phyloP scores from a whole-genome alignment of 1,284 basidiomycete genomes.

The Ganoderma lingzhi region DNA sequence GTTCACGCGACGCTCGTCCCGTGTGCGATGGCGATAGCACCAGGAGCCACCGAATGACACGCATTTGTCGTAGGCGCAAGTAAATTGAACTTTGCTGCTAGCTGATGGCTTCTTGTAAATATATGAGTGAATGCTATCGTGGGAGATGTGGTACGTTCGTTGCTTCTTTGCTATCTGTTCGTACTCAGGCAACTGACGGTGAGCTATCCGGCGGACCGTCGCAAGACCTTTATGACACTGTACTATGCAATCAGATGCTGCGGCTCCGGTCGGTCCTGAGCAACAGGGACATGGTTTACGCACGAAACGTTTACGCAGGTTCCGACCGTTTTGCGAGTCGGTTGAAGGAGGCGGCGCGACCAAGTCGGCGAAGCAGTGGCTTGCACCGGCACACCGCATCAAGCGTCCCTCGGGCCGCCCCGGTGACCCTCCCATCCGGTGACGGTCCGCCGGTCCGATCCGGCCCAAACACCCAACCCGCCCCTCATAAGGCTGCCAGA shows the following conservation, averaged over 20 bases:
- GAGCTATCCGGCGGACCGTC: constrained; percentile 7
- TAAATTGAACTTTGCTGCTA: constrained; percentile 6
- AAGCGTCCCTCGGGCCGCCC: constrained; percentile 12
- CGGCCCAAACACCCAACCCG: constrained; percentile 13
- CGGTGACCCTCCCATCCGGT: neutral
- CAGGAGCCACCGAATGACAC: neutral
- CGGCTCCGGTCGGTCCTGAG: neutral
- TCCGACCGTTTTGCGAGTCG: constrained; percentile 13
- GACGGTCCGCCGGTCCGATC: constrained; percentile 26
- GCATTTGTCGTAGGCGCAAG: neutral
- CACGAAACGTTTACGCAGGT: neutral
- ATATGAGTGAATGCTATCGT: neutral
- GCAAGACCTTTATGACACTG: neutral
- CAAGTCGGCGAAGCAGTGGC: neutral
- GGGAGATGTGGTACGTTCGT: neutral
- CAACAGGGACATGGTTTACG: neutral
- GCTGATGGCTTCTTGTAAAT: constrained; percentile 1
- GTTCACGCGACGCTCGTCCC: neutral
- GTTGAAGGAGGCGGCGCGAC: neutral
- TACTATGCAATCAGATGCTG: neutral
- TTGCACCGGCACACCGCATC: neutral
- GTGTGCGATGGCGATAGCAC: neutral
- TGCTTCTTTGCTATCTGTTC: constrained; percentile 10
- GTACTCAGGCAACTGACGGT: constrained; percentile 5
- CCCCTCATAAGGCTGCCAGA: constrained; percentile 14